phyloP scores from a whole-genome alignment of 179 eudicot species.

The Patellifolia procumbens region DNA sequence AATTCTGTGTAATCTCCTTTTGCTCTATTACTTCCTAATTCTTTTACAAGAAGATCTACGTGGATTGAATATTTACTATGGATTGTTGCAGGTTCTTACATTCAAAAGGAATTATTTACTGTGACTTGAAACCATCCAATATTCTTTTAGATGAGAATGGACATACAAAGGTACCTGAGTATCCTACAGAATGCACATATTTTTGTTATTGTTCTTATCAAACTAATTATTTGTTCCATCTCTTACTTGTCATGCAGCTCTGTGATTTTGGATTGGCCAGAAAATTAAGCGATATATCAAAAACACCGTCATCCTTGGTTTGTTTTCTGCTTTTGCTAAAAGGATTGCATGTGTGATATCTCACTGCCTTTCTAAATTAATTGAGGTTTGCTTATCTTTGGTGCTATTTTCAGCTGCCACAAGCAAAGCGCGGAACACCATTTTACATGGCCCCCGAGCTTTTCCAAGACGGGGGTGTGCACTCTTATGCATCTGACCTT shows the following conservation, averaged over 20 bases:
- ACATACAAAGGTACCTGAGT: conserved; percentile 65
- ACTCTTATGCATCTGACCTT: conserved; percentile 94
- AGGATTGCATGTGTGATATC: background rate
- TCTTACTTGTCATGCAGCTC: conserved; percentile 50
- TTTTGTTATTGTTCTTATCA: background rate
- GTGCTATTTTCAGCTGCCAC: conserved; percentile 65
- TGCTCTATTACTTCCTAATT: background rate
- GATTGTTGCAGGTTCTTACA: conserved; percentile 66
- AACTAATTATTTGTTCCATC: conserved; percentile 9
- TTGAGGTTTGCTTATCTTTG: conserved; percentile 1
- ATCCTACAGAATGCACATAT: background rate
- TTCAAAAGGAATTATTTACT: conserved; percentile 87
- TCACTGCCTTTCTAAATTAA: background rate
- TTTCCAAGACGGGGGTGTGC: conserved; percentile 97
- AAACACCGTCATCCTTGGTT: conserved; percentile 68
- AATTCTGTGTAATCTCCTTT: conserved; percentile 19
- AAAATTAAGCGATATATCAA: conserved; percentile 73
- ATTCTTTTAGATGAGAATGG: conserved; percentile 94
- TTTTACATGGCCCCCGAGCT: conserved; percentile 99
- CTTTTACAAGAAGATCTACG: background rate
- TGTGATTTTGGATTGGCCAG: conserved; percentile 96
- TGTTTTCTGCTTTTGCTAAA: conserved; percentile 23
- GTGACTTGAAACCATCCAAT: conserved; percentile 96
- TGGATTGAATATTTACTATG: conserved; percentile 5
- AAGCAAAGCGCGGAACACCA: conserved; percentile 93